A percentile compares a stretch with the other conserved stretches of the same genome.
Conservation (phyloP, 768 basidiomycete genomes). For the Panaeolus cyanescens region DNA sequence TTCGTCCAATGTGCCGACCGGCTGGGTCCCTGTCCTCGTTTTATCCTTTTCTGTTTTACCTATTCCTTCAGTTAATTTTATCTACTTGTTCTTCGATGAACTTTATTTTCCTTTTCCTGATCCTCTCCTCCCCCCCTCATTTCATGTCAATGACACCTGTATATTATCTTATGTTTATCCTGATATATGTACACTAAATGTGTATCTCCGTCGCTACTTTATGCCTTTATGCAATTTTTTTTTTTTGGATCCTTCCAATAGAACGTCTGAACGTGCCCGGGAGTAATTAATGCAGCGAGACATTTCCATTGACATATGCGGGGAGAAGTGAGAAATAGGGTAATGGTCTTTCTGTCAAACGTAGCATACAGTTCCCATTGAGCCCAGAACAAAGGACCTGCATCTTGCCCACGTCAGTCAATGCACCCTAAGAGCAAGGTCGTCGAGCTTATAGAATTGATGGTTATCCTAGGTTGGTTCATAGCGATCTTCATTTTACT, state of each 20-base stretch:
- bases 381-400: neutral
- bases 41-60: neutral
- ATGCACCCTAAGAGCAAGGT: neutral
- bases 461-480: neutral
- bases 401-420: neutral
- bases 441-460: neutral
- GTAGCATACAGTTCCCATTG: neutral
- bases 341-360: neutral
- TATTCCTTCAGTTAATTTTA: slow-evolving; percentile 2
- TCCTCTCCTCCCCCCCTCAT: neutral
- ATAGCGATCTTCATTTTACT: neutral
- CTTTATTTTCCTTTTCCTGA: neutral
- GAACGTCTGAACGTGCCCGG: neutral
- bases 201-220: neutral
- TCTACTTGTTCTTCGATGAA: slow-evolving; percentile 3
- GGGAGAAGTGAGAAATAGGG: neutral
- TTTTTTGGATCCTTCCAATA: slow-evolving; percentile 1
- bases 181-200: slow-evolving; percentile 1
- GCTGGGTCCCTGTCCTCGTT: neutral
- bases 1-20: neutral
- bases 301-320: neutral
- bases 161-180: slow-evolving; percentile 4
- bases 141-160: neutral
- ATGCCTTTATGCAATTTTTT: neutral
- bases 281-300: neutral